Evolutionary conservation across 352 stramenopile species (phyloP), one percentile per base, ranked within the genome.

Genomic region (Plasmopara viticola): DNA sequence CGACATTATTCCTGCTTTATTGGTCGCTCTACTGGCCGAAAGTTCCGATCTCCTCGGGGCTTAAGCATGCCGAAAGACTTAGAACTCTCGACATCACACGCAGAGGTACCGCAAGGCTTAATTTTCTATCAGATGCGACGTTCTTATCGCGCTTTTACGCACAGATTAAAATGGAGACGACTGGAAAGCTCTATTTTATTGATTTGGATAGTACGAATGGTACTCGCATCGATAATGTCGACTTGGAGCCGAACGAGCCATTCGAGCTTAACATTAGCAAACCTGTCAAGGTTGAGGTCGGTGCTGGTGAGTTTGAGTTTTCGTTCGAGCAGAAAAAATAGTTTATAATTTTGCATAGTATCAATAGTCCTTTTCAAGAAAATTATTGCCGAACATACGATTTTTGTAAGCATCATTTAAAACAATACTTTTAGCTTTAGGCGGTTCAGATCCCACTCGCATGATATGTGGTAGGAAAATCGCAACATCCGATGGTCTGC

Each of bases 121-220:
- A 20, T 13, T 44, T 18, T 30, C 13, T 15, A 30, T 14, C 20
- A 25, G 3, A 51, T 41, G 4, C 43, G 9, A 30, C 31, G 14
- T 13, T 38, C 48, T 56, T 12, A 37, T 15, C 45, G 51, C 9
- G 5, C 10, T 9, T 33, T n/a, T 8, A 41, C 25, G 29, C 46
- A 10, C 44, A 90, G 80, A 62, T 90, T 41, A 81, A 79, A 42
- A 58, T 91, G 71, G 68, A 90, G 42, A 44, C 66, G 10, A 66
- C 78, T 28, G 77, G 78, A 5, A 60, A 72, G 51, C 18, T 94
- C 18, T 67, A 84, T 43, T 87, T 86, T 49, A 82, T 71, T 20
- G 84, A 94, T 56, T 58, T 87, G 28, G 82, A 90, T 44, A 91
- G 81, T 58, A 94, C 84, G 3, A 94, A 94, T 49, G 84, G 84